Percentiles rank a stretch among this genome's conserved stretches.
Evolutionary conservation across 2,329 filamentous ascomycete species (phyloP).

Genomic region (Calonectria multiphialidica): DNA sequence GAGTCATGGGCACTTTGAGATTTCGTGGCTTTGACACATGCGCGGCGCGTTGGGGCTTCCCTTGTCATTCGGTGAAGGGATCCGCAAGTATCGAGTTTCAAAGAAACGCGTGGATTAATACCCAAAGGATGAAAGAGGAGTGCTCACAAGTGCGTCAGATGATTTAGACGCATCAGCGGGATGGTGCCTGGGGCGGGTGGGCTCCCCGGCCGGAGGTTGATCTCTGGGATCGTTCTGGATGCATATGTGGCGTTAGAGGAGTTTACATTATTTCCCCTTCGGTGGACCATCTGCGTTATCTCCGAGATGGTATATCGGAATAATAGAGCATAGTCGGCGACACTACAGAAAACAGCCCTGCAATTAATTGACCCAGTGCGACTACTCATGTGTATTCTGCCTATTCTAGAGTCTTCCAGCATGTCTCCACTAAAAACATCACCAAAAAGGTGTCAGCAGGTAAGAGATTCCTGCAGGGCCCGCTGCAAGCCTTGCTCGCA

Average conservation of each 20-base stretch:
- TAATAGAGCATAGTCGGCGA: not conserved
- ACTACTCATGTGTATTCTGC: not conserved
- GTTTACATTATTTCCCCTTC: not conserved
- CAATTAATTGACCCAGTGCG: not conserved
- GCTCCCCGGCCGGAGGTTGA: not conserved
- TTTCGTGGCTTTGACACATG: not conserved
- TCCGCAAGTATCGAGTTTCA: not conserved
- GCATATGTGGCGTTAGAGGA: constrained; percentile 4
- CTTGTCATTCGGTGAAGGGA: not conserved
- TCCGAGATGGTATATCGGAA: not conserved
- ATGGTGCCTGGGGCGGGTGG: not conserved
- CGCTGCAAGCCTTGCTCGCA: too few species aligned
- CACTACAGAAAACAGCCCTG: not conserved
- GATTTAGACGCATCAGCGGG: not conserved
- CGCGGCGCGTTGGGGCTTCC: not conserved
- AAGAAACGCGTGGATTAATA: constrained; percentile 1
- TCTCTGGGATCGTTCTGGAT: not conserved
- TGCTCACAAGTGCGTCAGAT: not conserved
- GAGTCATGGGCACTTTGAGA: not conserved
- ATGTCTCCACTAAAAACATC: not conserved
- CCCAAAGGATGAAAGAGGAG: not conserved
- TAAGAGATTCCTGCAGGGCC: not conserved
- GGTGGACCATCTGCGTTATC: not conserved
- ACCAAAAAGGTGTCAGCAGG: not conserved
- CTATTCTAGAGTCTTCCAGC: constrained; percentile 9